phyloP scores from a whole-genome alignment of 2,329 filamentous ascomycete genomes.

The Diaporthe destruens region DNA sequence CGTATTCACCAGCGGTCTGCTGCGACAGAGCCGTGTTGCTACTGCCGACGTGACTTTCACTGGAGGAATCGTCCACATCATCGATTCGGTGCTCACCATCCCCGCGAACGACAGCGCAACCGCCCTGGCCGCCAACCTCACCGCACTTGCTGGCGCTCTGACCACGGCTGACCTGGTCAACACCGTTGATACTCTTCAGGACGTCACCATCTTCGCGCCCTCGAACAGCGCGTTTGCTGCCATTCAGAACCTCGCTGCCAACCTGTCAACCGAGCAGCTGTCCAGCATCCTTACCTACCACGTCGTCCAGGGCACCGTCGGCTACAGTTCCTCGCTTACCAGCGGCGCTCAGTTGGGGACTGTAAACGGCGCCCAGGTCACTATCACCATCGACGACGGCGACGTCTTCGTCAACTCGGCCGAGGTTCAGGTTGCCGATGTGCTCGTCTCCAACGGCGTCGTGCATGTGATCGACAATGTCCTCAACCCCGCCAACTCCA shows the following conservation, averaged over 20 bases:
- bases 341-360: slow-evolving; percentile 49
- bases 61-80: slow-evolving; percentile 67
- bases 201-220: slow-evolving; percentile 75
- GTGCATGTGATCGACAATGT: slow-evolving; percentile 69
- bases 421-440: slow-evolving; percentile 64
- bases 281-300: slow-evolving; percentile 72
- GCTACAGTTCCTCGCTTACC: slow-evolving; percentile 60
- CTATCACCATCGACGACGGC: slow-evolving; percentile 57
- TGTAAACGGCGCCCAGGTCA: slow-evolving; percentile 62
- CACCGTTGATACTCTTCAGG: slow-evolving; percentile 54
- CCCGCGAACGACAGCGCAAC: slow-evolving; percentile 59
- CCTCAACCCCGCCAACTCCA: slow-evolving; percentile 57
- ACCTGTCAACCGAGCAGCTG: slow-evolving; percentile 62
- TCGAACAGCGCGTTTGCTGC: slow-evolving; percentile 69
- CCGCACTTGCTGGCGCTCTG: slow-evolving; percentile 61
- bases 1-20: slow-evolving; percentile 65
- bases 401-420: slow-evolving; percentile 65
- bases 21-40: slow-evolving; percentile 61
- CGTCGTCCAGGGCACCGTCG: slow-evolving; percentile 67
- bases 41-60: slow-evolving; percentile 65
- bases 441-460: slow-evolving; percentile 69
- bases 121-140: slow-evolving; percentile 57
- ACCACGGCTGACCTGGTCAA: slow-evolving; percentile 56
- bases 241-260: slow-evolving; percentile 65
- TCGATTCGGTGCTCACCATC: slow-evolving; percentile 61